Base-by-base conservation (phyloP, 257 asterid species). In the Solanum peruvianum region DNA sequence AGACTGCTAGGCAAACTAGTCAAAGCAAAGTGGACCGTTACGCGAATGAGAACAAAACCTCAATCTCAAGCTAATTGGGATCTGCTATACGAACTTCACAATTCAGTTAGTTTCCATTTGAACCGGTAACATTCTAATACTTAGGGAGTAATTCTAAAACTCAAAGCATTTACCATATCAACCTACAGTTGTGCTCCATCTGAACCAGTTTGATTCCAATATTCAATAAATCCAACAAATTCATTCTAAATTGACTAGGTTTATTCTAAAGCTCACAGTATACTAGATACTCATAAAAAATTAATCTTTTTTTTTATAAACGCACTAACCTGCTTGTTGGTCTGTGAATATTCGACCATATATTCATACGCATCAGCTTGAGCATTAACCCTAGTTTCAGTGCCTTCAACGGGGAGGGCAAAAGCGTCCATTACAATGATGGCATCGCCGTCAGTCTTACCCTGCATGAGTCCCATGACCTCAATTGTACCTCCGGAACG, bases 391-490 rank as follows among this genome's bases (percentile, higher is more conserved):
- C 99, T 94, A 89, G 99, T 97, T 87, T 97, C 99, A 16, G 99
- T 97, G 11, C 99, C 99, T 91, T 97, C 99, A 21, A 97, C 99
- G 23, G 99, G 99, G 2, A 97, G 98, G 91, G 99, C 99, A 90
- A 97, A 97, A 83, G 99, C 99, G 92, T 97, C 99, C 97, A 96
- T 96, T 35, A 97, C 99, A 86, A 97, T 95, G 69, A 97, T 94
- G 47, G 98, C 92, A 87, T 97, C 99, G 11, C 99, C 99, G 72
- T 97, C 99, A 27, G 97, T 96, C 89, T 97, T 97, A 23, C 99
- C 99, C 91, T 96, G 99, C 99, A 97, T 97, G 20, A 97, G 96
- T 9, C 99, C 99, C 99, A 97, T 96, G 85, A 97, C 96, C 90
- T 97, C 99, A 77, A 97, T 97, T 29, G 97, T 97, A 35, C 99